Evolutionary conservation across 495 filamentous ascomycete genomes (phyloP).

Genomic region (Cudoniella acicularis): DNA sequence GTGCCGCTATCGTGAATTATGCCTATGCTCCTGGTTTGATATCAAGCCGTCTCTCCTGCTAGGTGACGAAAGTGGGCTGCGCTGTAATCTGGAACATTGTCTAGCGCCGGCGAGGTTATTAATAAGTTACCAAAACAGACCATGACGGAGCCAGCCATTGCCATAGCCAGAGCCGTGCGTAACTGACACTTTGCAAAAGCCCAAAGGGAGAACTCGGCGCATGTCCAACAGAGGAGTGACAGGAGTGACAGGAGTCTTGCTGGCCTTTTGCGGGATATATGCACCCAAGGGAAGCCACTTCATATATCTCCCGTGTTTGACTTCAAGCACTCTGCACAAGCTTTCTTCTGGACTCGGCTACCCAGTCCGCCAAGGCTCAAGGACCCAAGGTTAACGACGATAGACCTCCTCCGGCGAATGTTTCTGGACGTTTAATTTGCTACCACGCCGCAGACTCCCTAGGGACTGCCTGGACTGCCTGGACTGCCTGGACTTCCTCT

Average conservation of each 20-base stretch:
- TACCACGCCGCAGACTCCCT: background rate
- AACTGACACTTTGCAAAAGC: too few relatives aligned
- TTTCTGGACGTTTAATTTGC: background rate
- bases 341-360: background rate
- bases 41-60: background rate
- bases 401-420: background rate
- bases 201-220: too few relatives aligned
- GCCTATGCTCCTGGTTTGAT: background rate
- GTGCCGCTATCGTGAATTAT: background rate
- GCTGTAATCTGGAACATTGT: background rate
- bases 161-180: too few relatives aligned
- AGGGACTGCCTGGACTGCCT: too few relatives aligned
- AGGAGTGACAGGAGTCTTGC: background rate
- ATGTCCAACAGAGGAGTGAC: too few relatives aligned
- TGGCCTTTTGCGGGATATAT: background rate
- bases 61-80: constrained; percentile 5
- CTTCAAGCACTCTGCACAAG: background rate
- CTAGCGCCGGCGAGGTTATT: background rate
- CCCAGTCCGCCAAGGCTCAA: background rate
- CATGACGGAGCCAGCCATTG: too few relatives aligned
- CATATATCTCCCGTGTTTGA: background rate
- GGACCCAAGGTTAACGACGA: too few relatives aligned
- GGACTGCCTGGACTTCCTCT: too few relatives aligned
- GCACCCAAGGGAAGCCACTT: background rate
- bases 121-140: too few relatives aligned